Evolutionary conservation across 768 basidiomycete genomes (phyloP).

Genomic region (Termitomyces sp.): DNA sequence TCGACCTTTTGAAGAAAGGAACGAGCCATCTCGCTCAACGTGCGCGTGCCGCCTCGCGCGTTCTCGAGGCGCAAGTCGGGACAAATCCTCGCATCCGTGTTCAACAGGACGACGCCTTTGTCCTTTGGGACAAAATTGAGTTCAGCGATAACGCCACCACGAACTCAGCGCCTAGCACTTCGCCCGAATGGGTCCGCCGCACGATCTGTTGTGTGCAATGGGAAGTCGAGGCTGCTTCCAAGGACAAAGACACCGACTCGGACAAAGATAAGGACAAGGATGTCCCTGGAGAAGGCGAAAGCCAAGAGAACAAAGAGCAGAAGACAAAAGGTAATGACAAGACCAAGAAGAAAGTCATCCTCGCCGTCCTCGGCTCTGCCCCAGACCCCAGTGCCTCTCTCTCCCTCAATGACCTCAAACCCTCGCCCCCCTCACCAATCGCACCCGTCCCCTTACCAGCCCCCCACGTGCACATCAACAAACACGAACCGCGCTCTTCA

Average conservation of each 20-base stretch:
- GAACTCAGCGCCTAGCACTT: slow-evolving; percentile 24
- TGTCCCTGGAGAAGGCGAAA: slow-evolving; percentile 2
- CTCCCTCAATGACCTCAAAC: slow-evolving; percentile 21
- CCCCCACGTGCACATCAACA: slow-evolving; percentile 49
- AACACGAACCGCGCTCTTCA: slow-evolving; percentile 61
- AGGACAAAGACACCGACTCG: slow-evolving; percentile 10
- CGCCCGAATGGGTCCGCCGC: slow-evolving; percentile 83
- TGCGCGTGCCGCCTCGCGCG: slow-evolving; percentile 83
- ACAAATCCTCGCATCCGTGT: slow-evolving; percentile 78
- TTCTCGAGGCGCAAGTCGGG: slow-evolving; percentile 85
- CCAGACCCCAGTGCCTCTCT: slow-evolving; percentile 12
- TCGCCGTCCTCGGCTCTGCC: slow-evolving; percentile 46
- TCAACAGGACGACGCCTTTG: slow-evolving; percentile 79
- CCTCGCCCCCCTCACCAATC: slow-evolving; percentile 24
- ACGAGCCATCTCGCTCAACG: slow-evolving; percentile 72
- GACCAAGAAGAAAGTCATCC: slow-evolving; percentile 44
- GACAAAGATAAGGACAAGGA: slow-evolving; percentile 11
- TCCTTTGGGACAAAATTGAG: slow-evolving; percentile 72
- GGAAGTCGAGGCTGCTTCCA: slow-evolving; percentile 56
- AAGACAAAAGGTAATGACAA: slow-evolving; percentile 17
- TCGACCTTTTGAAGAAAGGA: slow-evolving; percentile 92
- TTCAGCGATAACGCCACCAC: slow-evolving; percentile 36
- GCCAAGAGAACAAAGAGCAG: not conserved
- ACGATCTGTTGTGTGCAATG: slow-evolving; percentile 81
- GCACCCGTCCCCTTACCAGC: slow-evolving; percentile 67